phyloP scores from a whole-genome alignment of 1,284 basidiomycete species.

The Cutaneotrichosporon daszewskae region DNA sequence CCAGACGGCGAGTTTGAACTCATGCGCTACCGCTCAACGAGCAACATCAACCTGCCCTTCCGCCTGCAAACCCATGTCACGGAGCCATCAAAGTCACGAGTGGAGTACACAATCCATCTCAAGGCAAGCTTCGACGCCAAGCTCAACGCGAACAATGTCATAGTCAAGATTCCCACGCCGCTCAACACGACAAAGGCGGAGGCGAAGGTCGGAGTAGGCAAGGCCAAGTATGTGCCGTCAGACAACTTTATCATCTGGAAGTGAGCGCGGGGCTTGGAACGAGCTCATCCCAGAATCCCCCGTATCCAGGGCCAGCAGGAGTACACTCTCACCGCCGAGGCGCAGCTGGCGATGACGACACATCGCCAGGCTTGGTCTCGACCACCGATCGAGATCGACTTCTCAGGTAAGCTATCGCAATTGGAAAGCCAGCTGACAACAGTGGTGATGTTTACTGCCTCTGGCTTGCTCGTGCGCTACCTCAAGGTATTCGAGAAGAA shows the following conservation, averaged over 20 bases:
- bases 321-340: constrained; percentile 75
- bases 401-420: constrained; percentile 49
- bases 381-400: constrained; percentile 95
- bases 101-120: constrained; percentile 84
- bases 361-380: constrained; percentile 90
- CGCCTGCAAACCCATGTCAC: constrained; percentile 85
- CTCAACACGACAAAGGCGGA: constrained; percentile 88
- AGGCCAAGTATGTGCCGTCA: constrained; percentile 92
- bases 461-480: constrained; percentile 91
- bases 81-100: constrained; percentile 83
- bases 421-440: constrained; percentile 33
- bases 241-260: constrained; percentile 98
- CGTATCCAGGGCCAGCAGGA: constrained; percentile 90
- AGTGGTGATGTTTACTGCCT: constrained; percentile 97
- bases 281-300: constrained; percentile 60
- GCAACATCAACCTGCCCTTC: constrained; percentile 91
- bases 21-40: constrained; percentile 94
- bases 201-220: constrained; percentile 83
- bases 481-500: constrained; percentile 97
- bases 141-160: constrained; percentile 85
- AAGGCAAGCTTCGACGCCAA: constrained; percentile 87
- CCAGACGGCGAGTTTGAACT: constrained; percentile 99
- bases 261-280: constrained; percentile 52
- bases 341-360: constrained; percentile 78
- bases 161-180: constrained; percentile 90